phyloP scores from a whole-genome alignment of 2,329 filamentous ascomycete species.

The Tolypocladium tundrense region DNA sequence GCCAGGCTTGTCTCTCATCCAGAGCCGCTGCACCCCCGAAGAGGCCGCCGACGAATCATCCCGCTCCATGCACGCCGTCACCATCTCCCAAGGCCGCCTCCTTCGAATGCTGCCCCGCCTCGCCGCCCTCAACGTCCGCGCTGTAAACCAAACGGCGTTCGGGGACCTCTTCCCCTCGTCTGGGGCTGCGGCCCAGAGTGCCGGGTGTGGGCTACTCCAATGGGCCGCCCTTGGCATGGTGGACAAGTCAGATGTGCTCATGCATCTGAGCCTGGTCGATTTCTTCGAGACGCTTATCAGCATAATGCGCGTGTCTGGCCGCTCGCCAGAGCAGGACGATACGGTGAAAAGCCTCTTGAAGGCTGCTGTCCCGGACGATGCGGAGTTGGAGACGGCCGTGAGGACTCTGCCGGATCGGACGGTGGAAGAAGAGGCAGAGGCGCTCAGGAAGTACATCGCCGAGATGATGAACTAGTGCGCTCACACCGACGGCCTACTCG shows the following conservation, averaged over 20 bases:
- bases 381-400: constrained; percentile 26
- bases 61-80: constrained; percentile 26
- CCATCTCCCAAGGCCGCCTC: constrained; percentile 42
- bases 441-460: constrained; percentile 32
- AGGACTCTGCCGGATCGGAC: constrained; percentile 35
- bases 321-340: constrained; percentile 22
- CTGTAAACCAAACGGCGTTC: constrained; percentile 26
- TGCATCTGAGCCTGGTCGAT: constrained; percentile 40
- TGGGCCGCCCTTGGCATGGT: constrained; percentile 44
- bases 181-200: constrained; percentile 7
- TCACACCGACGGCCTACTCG: not conserved
- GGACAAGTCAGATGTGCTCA: constrained; percentile 35
- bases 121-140: constrained; percentile 32
- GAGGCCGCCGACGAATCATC: constrained; percentile 9
- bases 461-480: constrained; percentile 22
- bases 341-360: constrained; percentile 28
- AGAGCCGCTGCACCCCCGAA: constrained; percentile 22
- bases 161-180: constrained; percentile 20
- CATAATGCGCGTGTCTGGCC: constrained; percentile 32
- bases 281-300: constrained; percentile 42
- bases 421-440: constrained; percentile 39
- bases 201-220: constrained; percentile 32
- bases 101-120: constrained; percentile 41
- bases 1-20: constrained; percentile 34
- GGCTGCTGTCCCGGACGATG: constrained; percentile 29